Conservation (phyloP, 768 basidiomycete genomes). For the Megacollybia marginata region DNA sequence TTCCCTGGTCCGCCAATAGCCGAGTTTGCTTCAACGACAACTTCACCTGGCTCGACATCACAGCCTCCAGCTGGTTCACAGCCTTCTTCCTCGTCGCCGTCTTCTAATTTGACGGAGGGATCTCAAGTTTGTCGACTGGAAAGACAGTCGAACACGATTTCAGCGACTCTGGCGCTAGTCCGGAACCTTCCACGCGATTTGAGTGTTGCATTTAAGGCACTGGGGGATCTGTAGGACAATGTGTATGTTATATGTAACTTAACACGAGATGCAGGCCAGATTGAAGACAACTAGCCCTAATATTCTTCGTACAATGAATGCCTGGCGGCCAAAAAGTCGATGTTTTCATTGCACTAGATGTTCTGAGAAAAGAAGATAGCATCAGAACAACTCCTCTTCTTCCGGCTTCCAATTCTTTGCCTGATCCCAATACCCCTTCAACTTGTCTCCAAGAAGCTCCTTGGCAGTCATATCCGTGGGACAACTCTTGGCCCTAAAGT, state of each 20-base stretch:
- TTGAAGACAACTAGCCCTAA: no score
- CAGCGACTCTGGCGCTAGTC: no score
- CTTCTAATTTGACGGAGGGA: no score
- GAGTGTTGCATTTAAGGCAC: no score
- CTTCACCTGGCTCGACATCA: neutral
- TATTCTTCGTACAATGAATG: no score
- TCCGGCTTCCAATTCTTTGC: constrained; percentile 86
- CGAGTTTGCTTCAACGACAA: constrained; percentile 11
- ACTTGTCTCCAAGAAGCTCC: constrained; percentile 76
- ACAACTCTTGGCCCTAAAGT: constrained; percentile 75
- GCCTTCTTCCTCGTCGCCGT: neutral
- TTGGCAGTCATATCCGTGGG: constrained; percentile 82
- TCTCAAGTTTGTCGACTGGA: no score
- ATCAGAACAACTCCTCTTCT: constrained; percentile 64
- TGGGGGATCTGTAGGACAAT: no score
- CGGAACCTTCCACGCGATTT: no score
- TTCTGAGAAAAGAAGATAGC: neutral
- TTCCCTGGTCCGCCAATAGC: constrained; percentile 34
- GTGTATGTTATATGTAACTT: no score
- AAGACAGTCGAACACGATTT: no score
- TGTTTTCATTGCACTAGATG: neutral
- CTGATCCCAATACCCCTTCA: constrained; percentile 92
- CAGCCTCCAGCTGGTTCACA: neutral
- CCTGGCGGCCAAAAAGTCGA: no score
- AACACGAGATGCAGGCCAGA: no score